Base-by-base conservation (phyloP, 139 green algal genomes). In the Chlamydomonas urium region DNA sequence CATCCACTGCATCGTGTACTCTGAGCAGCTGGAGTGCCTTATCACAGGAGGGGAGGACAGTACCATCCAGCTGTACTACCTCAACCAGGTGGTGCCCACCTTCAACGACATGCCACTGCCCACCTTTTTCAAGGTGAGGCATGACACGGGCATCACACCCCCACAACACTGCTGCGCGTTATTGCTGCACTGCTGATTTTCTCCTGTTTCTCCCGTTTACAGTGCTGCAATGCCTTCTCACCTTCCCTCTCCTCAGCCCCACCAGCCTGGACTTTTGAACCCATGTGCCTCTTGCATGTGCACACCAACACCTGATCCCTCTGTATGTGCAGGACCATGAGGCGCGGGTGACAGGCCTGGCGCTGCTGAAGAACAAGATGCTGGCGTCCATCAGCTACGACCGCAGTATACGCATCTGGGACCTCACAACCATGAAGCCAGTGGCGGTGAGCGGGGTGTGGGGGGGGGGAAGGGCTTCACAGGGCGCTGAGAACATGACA, bases 391-490 rank as follows among this genome's bases (percentile, higher is more conserved):
- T 70, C 42, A 73, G 47, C 24, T 75, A 78, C 69, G 87, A 92
- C 81, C 74, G 75, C 45, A 86, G 60, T 38, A 67, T 92, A n/a
- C 65, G 87, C n/a, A 71, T 85, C 37, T 92, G 87, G 87, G 83
- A 89, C 75, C 79, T 92, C 42, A 78, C 81, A 36, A 90, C 71
- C 35, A 85, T 90, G 78, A 86, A 87, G 74, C 78, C 73, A 0
- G 47, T 92, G 33, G 56, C 72, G 28, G 36, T 32, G 4, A 62
- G 56, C 53, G 50, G 24, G 17, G 68, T 47, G 37, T 48, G 61
- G 42, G 42, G 42, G 42, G 14, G 8, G 42, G 42, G 10, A n/a
- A n/a, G n/a, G n/a, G n/a, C n/a, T n/a, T n/a, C n/a, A n/a, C n/a
- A n/a, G n/a, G n/a, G n/a, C n/a, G n/a, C n/a, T n/a, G n/a, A n/a